Conservation (phyloP, 116 monocot genomes). For the Zostera marina region DNA sequence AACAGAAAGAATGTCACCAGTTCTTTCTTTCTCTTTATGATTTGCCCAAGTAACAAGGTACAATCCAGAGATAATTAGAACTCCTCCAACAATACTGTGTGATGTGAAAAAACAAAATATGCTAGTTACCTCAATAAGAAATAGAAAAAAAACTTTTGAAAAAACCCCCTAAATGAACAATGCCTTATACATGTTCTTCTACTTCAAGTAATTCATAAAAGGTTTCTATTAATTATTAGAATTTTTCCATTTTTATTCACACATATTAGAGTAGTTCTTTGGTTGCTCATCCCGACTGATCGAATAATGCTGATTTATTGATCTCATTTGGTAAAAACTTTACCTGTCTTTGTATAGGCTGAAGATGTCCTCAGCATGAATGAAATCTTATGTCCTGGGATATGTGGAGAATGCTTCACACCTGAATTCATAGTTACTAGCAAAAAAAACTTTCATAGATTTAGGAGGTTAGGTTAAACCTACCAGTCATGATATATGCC, state of each 20-base stretch:
- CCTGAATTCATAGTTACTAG: slow-evolving; percentile 4
- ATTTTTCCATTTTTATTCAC: too few species aligned
- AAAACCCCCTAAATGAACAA: too few species aligned
- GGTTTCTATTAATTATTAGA: too few species aligned
- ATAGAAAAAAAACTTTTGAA: too few species aligned
- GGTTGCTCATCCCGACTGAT: neutral
- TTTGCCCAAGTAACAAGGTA: slow-evolving; percentile 2
- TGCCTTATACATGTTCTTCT: too few species aligned
- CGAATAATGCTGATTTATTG: neutral
- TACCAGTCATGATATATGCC: slow-evolving; percentile 87
- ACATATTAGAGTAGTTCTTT: too few species aligned
- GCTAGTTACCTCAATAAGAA: neutral
- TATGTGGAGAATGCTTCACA: slow-evolving; percentile 11
- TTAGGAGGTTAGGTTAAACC: neutral
- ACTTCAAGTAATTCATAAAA: too few species aligned
- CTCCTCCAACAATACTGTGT: neutral
- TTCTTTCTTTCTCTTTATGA: neutral
- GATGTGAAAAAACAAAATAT: neutral
- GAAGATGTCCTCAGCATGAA: slow-evolving; percentile 45
- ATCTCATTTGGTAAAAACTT: neutral
- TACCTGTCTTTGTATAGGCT: slow-evolving; percentile 56
- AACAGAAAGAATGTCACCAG: neutral
- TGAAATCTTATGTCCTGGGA: slow-evolving; percentile 3
- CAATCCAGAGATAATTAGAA: neutral
- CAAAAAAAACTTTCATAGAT: too few species aligned